Conservation (phyloP, 306 rosid genomes). For the Prunus kanzakura region DNA sequence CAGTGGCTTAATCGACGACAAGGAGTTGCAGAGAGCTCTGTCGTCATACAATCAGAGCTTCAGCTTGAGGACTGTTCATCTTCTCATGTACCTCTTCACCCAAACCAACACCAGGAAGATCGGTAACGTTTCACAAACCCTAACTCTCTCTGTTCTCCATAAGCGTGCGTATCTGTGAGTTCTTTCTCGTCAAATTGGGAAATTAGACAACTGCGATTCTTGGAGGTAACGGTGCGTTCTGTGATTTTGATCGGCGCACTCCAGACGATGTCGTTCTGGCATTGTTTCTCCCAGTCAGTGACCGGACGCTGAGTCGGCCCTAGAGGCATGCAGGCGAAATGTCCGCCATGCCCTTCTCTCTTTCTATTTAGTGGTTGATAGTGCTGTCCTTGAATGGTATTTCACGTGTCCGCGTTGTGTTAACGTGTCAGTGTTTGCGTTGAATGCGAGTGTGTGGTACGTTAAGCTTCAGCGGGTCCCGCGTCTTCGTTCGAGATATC, state of each 20-base stretch:
- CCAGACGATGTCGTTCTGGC: not conserved
- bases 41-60: conserved; percentile 79
- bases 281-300: not conserved
- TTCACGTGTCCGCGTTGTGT: not conserved
- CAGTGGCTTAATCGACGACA: conserved; percentile 85
- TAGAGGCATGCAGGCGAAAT: not conserved
- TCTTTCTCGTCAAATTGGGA: not conserved
- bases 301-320: not conserved
- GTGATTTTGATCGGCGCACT: not conserved
- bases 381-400: not conserved
- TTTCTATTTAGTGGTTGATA: not conserved
- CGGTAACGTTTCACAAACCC: conserved; percentile 33
- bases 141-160: not conserved
- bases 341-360: not conserved
- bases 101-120: conserved; percentile 67
- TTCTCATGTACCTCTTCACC: conserved; percentile 89
- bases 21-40: conserved; percentile 82
- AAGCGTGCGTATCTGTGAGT: no score
- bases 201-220: not conserved
- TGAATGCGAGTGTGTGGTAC: not conserved
- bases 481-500: not conserved
- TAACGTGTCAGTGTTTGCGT: no score
- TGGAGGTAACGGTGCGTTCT: not conserved
- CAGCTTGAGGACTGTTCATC: conserved; percentile 88
- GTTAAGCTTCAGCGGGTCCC: not conserved